These are phyloP conservation scores for Emydomyces testavorans DNA, from an alignment of 2,329 filamentous ascomycete species.

Conservation along the genomic window DNA sequence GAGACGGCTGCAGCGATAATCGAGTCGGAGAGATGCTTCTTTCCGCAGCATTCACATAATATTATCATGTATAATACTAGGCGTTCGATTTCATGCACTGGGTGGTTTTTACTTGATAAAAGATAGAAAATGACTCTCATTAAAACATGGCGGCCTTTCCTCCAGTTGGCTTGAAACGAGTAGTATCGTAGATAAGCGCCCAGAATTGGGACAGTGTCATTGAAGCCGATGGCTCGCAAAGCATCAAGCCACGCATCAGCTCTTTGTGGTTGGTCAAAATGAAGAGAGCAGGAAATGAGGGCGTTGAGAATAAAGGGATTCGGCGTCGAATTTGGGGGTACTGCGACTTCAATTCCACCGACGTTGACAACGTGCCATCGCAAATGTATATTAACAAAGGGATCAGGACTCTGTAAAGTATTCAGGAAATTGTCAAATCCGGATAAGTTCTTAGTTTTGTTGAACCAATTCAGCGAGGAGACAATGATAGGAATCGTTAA, in stretches of 20 bases:
- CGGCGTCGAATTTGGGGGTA: slow-evolving; percentile 26
- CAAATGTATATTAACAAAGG: slow-evolving; percentile 26
- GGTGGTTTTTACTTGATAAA: slow-evolving; percentile 26
- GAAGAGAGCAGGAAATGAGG: slow-evolving; percentile 30
- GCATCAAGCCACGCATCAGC: slow-evolving; percentile 33
- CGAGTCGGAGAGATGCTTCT: slow-evolving; percentile 22
- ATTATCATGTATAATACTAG: slow-evolving; percentile 31
- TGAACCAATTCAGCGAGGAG: slow-evolving; percentile 29
- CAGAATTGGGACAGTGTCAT: slow-evolving; percentile 29
- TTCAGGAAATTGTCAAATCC: slow-evolving; percentile 32
- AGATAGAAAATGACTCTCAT: slow-evolving; percentile 29
- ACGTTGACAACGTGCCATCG: slow-evolving; percentile 17
- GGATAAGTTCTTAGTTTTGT: slow-evolving; percentile 32
- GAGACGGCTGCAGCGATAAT: slow-evolving; percentile 29
- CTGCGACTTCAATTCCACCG: slow-evolving; percentile 29
- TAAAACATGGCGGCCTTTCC: slow-evolving; percentile 25
- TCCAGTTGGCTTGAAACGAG: slow-evolving; percentile 28
- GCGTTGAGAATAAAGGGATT: slow-evolving; percentile 28
- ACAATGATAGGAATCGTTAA: slow-evolving; percentile 29
- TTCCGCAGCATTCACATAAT: slow-evolving; percentile 29
- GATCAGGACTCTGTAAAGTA: slow-evolving; percentile 26
- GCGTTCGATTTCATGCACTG: slow-evolving; percentile 22
- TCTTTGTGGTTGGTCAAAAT: slow-evolving; percentile 32
- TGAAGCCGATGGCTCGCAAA: slow-evolving; percentile 27
- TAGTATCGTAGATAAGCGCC: slow-evolving; percentile 32